Evolutionary conservation across 495 filamentous ascomycete genomes (phyloP).

Genomic region (Neurospora sp.): DNA sequence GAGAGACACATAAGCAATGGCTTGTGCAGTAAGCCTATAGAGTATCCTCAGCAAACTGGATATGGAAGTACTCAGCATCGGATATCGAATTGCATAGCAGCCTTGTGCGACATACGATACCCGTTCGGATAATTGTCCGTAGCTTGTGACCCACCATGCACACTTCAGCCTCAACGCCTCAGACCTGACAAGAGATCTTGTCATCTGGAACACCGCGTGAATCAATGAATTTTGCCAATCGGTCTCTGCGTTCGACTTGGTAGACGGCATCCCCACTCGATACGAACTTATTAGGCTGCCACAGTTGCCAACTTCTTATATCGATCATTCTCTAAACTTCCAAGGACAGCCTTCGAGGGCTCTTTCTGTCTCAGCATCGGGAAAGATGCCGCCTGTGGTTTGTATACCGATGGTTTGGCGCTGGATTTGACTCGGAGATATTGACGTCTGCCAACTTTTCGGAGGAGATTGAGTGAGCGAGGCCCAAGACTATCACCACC

Average conservation of each 20-base stretch:
- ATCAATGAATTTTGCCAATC: not conserved
- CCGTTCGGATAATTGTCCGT: not conserved
- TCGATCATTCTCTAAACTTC: not conserved
- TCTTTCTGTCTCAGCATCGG: not conserved
- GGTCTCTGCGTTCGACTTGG: not conserved
- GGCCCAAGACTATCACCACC: not conserved
- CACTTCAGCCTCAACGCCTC: not conserved
- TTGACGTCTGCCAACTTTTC: not conserved
- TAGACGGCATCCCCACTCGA: not conserved
- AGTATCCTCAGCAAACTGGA: not conserved
- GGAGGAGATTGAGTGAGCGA: not conserved
- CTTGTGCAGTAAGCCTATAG: not conserved
- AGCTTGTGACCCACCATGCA: not conserved
- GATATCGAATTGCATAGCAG: not conserved
- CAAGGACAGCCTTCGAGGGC: not conserved
- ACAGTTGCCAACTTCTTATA: not conserved
- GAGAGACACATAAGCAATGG: not conserved
- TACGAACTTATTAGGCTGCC: not conserved
- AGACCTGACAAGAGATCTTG: not conserved
- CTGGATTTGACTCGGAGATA: not conserved
- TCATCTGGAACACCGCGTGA: not conserved
- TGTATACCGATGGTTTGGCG: not conserved
- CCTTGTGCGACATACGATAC: not conserved
- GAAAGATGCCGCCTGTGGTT: not conserved
- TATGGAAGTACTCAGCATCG: not conserved